Evolutionary conservation across 768 basidiomycete genomes (phyloP), one percentile per base, ranked within the genome.

Genomic region (Ephemerocybe angulata): DNA sequence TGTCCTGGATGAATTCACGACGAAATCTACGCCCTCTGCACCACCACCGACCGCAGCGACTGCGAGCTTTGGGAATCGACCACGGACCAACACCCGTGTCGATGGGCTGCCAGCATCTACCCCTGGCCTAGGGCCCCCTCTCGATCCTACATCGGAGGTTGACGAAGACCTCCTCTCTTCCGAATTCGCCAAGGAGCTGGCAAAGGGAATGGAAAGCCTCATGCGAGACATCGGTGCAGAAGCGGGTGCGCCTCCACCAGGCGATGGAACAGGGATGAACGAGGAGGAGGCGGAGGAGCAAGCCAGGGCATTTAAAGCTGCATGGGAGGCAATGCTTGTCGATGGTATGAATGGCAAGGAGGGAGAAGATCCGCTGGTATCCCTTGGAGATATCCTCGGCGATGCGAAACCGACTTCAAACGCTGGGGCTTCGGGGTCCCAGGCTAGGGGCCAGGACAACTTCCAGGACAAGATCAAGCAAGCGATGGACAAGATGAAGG

Each of bases 381-480:
- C 54, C 15, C 53, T 64, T 4, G 63, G 60, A 4, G 59, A 64
- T 35, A 49, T 50, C 21, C 50, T 60, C 49, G 60, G 47, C 8
- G 52, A 58, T 25, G 22, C 22, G 17, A 51, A 50, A 38, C 21
- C 54, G 15, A n/a, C 30, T 3, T n/a, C 41, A 10, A 3, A 47
- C 13, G n/a, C 46, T 3, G 1, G 50, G 6, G 33, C 15, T 4
- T 21, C 33, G n/a, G 38, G 41, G 3, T 30, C 33, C 29, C 29
- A 28, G 22, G 41, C 58, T 10, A 12, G 40, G 29, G 41, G 53
- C 19, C 49, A 31, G 27, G 44, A 25, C 10, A 54, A 61, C 3
- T 94, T 91, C 70, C 88, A 90, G 70, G 76, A 79, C 11, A 81
- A 76, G 55, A 86, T 93, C 48, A 78, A 78, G 56, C 79, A 84